phyloP scores from a whole-genome alignment of 768 basidiomycete species.

The Agaricus bisporus region DNA sequence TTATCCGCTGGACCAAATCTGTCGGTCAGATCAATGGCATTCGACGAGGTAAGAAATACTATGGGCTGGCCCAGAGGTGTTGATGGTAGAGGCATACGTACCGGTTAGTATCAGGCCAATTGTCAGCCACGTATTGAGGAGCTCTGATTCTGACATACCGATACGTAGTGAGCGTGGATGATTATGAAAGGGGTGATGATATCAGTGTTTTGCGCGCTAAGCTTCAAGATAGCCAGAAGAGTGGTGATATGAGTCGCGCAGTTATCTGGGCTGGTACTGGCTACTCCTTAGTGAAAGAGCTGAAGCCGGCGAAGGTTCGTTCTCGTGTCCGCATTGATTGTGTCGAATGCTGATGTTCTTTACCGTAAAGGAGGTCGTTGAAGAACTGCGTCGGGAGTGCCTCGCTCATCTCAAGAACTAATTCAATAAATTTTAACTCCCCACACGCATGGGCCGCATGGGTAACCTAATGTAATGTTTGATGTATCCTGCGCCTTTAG shows the following conservation, averaged over 20 bases:
- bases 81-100: constrained; percentile 57
- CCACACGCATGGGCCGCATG: constrained; percentile 6
- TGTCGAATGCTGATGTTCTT: not conserved
- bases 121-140: not conserved
- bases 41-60: constrained; percentile 51
- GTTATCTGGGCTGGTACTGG: constrained; percentile 68
- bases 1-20: constrained; percentile 35
- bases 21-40: constrained; percentile 57
- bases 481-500: not conserved
- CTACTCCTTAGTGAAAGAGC: constrained; percentile 46
- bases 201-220: constrained; percentile 35
- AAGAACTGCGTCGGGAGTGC: constrained; percentile 46
- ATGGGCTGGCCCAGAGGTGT: constrained; percentile 55
- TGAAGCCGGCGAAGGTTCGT: constrained; percentile 33
- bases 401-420: constrained; percentile 23
- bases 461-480: constrained; percentile 1
- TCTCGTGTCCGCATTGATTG: constrained; percentile 1
- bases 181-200: constrained; percentile 43
- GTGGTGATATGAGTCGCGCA: constrained; percentile 42
- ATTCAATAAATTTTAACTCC: not conserved
- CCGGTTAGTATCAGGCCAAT: constrained; percentile 25
- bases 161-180: constrained; percentile 45
- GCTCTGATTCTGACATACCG: constrained; percentile 13
- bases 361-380: constrained; percentile 44
- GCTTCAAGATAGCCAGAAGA: constrained; percentile 38